Conservation (phyloP, 2,329 filamentous ascomycete genomes). For the Botryotinia calthae region DNA sequence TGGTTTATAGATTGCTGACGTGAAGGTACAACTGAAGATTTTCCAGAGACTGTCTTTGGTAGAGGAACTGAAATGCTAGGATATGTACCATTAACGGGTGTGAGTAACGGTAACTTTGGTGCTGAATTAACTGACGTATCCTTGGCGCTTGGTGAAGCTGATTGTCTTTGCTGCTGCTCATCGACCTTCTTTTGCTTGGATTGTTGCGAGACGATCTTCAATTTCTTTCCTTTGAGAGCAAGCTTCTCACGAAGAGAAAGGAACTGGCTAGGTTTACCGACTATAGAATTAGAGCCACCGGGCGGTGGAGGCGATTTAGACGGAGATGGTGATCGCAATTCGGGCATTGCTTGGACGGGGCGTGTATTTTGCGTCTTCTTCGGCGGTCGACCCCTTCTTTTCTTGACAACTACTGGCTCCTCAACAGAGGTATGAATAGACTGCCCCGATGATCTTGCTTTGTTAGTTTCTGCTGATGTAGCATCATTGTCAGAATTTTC, state of each 20-base stretch:
- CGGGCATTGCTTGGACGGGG: background rate
- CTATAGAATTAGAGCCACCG: background rate
- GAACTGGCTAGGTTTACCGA: constrained; percentile 19
- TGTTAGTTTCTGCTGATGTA: background rate
- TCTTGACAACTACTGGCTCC: constrained; percentile 20
- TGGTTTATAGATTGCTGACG: background rate
- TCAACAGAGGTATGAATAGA: background rate
- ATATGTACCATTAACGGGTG: background rate
- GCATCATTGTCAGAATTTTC: background rate
- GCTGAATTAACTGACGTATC: background rate
- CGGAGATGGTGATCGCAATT: constrained; percentile 14
- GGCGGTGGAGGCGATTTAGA: constrained; percentile 15
- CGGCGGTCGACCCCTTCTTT: constrained; percentile 31
- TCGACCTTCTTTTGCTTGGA: background rate
- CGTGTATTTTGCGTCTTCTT: constrained; percentile 24
- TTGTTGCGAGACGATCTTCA: constrained; percentile 33
- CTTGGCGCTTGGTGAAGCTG: constrained; percentile 10
- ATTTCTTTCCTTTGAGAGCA: constrained; percentile 34
- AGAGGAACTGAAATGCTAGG: background rate
- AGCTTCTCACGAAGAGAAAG: constrained; percentile 36
- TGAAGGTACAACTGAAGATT: constrained; percentile 5
- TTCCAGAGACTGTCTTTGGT: background rate
- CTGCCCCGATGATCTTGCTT: background rate
- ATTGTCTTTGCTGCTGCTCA: constrained; percentile 15
- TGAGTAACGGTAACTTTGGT: background rate